phyloP scores from a whole-genome alignment of 352 stramenopile genomes.

The Globisporangium viniferum region DNA sequence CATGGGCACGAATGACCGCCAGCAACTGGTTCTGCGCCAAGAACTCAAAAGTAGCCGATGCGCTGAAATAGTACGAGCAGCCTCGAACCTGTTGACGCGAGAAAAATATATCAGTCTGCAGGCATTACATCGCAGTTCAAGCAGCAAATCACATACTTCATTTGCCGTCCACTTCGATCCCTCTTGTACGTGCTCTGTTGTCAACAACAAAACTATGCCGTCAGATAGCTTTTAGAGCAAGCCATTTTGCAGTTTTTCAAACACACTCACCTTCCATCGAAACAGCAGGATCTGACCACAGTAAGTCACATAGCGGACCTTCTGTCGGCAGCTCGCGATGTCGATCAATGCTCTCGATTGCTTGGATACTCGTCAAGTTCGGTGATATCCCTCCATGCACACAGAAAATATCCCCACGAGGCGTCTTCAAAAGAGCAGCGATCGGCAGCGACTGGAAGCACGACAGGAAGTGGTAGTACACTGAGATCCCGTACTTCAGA shows the following conservation, averaged over 20 bases:
- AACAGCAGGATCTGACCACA: slow-evolving; percentile 65
- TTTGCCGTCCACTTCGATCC: slow-evolving; percentile 32
- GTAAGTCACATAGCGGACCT: slow-evolving; percentile 66
- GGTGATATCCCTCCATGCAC: slow-evolving; percentile 74
- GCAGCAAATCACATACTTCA: slow-evolving; percentile 12
- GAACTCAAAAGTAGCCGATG: slow-evolving; percentile 67
- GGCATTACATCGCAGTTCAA: not conserved
- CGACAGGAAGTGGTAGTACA: slow-evolving; percentile 79
- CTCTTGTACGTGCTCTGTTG: slow-evolving; percentile 1
- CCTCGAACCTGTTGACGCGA: slow-evolving; percentile 46
- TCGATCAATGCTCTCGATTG: slow-evolving; percentile 62
- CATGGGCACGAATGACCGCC: slow-evolving; percentile 76
- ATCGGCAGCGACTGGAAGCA: slow-evolving; percentile 77
- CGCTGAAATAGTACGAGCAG: slow-evolving; percentile 89
- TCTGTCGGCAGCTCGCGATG: slow-evolving; percentile 54
- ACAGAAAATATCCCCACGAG: slow-evolving; percentile 54
- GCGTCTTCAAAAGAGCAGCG: slow-evolving; percentile 45
- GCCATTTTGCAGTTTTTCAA: not conserved
- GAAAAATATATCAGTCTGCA: not conserved
- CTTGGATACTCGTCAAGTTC: slow-evolving; percentile 38
- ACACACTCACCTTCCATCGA: slow-evolving; percentile 15
- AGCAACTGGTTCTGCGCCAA: slow-evolving; percentile 61
- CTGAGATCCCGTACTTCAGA: slow-evolving; percentile 76
- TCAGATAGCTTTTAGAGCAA: not conserved
- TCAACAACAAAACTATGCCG: not conserved